Evolutionary conservation across 1,284 basidiomycete species (phyloP), one percentile per base, ranked within the genome.

Genomic region (Paramarasmius palmivorus): DNA sequence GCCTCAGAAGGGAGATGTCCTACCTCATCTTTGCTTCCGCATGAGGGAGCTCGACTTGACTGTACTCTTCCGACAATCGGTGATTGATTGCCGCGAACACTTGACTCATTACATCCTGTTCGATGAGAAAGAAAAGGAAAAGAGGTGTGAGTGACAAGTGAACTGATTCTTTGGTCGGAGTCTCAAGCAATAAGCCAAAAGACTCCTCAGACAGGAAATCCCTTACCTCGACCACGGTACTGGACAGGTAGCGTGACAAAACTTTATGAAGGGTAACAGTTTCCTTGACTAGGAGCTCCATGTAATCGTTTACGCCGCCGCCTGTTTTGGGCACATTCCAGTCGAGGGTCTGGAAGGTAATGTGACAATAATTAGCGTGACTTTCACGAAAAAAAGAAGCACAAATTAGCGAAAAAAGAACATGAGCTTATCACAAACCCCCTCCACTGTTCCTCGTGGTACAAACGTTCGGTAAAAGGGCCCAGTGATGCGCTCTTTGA

Each of bases 261-360:
- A 99, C 95, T 69, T 96, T 98, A 75, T 99, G 93, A 48, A 99
- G 78, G 23, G 94, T 98, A 52, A 93, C 88, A 3, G 95, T 96
- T 73, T 99, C 96, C 72, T 96, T 97, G 63, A 95, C 86, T 35
- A 99, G 79, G 57, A 94, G 79, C 60, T 95, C 88, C 76, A 96
- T 93, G 71, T 98, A 98, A 23, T 83, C 79, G 66, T 92, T 93
- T 54, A 84, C 78, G 42, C 79, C 78, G 23, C 78, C 78, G 48
- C 73, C 78, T 32, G 78, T 72, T 50, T 78, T 81, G 34, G 82
- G 71, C 12, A 74, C 71, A 54, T 83, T 87, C 92, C 93, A 96
- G 60, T 91, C 81, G 55, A 96, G 80, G 39, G 76, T 74, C 85
- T 93, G 57, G 3, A 50, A 26, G 54, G 44, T 52, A 52, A 37